Conservation (phyloP, 177 flowering plant genomes). For the Vitis hybrid region DNA sequence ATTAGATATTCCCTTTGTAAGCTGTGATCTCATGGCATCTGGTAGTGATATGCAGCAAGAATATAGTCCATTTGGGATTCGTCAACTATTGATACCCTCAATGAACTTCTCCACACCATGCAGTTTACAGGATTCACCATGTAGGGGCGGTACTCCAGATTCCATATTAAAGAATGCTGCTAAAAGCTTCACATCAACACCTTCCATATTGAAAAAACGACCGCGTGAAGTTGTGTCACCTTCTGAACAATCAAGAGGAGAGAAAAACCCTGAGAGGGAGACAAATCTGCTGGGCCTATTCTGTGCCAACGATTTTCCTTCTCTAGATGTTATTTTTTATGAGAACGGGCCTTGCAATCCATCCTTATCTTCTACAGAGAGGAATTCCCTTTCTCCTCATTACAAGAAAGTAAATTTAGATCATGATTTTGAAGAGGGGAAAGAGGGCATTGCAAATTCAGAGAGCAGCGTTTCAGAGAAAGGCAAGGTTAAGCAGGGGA, state of each 20-base stretch:
- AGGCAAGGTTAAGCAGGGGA: conserved; percentile 11
- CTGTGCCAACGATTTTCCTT: conserved; percentile 41
- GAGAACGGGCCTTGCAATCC: conserved; percentile 25
- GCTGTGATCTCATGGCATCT: conserved; percentile 88
- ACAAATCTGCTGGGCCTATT: conserved; percentile 29
- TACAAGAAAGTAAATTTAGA: conserved; percentile 56
- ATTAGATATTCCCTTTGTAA: conserved; percentile 84
- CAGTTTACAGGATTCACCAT: conserved; percentile 80
- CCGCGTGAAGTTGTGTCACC: conserved; percentile 82
- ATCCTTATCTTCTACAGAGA: conserved; percentile 1
- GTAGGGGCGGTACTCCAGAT: conserved; percentile 69
- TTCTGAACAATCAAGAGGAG: conserved; percentile 62
- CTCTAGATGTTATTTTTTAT: conserved; percentile 58
- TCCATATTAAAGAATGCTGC: conserved; percentile 81
- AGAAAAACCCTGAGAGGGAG: conserved; percentile 52
- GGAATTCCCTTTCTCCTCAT: conserved; percentile 16
- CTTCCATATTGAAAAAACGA: conserved; percentile 88
- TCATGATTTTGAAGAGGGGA: conserved; percentile 16
- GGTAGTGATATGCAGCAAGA: conserved; percentile 79
- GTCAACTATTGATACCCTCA: conserved; percentile 80
- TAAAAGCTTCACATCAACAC: conserved; percentile 71
- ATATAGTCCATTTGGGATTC: conserved; percentile 93
- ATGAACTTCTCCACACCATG: conserved; percentile 70
- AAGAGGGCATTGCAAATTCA: conserved; percentile 4
- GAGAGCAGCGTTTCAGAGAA: conserved; percentile 9